Base-by-base conservation (phyloP, 805 yeast species). In the Kodamaea fukazawae region DNA sequence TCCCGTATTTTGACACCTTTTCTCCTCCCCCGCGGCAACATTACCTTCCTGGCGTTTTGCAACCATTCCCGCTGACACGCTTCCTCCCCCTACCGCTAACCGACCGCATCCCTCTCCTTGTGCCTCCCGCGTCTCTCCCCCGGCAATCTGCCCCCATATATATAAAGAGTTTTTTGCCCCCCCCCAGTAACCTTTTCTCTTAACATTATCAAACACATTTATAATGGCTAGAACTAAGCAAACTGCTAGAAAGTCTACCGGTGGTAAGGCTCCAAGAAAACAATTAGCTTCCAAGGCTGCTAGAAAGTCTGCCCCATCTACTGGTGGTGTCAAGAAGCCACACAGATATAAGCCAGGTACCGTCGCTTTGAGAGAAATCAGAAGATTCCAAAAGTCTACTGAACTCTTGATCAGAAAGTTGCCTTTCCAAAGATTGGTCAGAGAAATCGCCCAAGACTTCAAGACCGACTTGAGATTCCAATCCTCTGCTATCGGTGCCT, bases 321-420 rank as follows among this genome's bases (percentile, higher is more conserved):
- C 89, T 47, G 93, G 93, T 66, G 95, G 95, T 83, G 93, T 86
- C 58, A 85, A 85, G 81, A 85, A 85, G 71, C 93, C 93, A 50
- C 95, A 86, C 81, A 86, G 96, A 84, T 87, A 86, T 77, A 85
- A 85, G 86, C 95, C 96, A 73, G 96, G 96, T 81, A 86, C 93
- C 62, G 93, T 85, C 60, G 97, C 97, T 48, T 78, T 88, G 67
- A 83, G 96, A 76, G 98, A 91, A 76, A 87, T 93, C 64, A 85
- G 96, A 78, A 84, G 95, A 79, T 91, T 90, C 77, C 98, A 91
- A 76, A 86, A 88, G 67, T 85, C 96, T 45, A 90, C 98, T 55
- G 96, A 90, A 68, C 77, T 91, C 38, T 80, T 91, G 71, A 87
- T 91, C 71, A 86, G 96, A 78, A 91, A 91, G 71, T 79, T 91